Evolutionary conservation across 768 basidiomycete species (phyloP), one percentile per base, ranked within the genome.

Genomic region (Leccinum subtestaceum): DNA sequence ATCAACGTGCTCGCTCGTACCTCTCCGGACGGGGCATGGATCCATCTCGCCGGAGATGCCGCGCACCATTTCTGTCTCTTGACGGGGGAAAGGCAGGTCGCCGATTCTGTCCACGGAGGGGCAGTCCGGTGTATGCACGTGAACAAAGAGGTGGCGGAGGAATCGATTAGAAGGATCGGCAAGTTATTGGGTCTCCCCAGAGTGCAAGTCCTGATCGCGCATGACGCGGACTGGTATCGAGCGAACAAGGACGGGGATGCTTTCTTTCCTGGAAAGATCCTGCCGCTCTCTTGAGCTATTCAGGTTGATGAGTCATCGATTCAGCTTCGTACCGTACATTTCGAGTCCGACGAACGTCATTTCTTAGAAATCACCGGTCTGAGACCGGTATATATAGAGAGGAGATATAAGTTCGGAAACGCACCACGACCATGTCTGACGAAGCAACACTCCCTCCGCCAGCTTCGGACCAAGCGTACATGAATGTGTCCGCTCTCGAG

Each of bases 401-500:
- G 32, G 11, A 29, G 15, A n/a, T 11, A 19, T 5, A 8, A 5
- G 3, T 11, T 34, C n/a, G 34, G 2, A 29, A 58, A 27, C 36
- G 23, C 36, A 36, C 34, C 25, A 48, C 21, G 17, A 36, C 0
- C 31, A 60, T 54, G 55, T 45, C 63, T 25, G 19, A 43, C 40
- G 17, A 52, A 58, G 56, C 47, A 55, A 59, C 38, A 12, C 40
- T 65, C 40, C 65, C 61, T 15, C 56, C 52, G 8, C 65, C 65
- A 1, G 34, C 34, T n/a, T 4, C 65, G 0, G 69, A 77, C 53
- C 85, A 86, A 63, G 71, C 84, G 0, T 85, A 78, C 64, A 79
- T 81, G 58, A 62, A 76, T 29, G 77, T 86, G 34, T 87, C 85
- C 43, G 84, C 80, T 0, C 76, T 87, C 38, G 82, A 84, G 60